Evolutionary conservation across 2,329 filamentous ascomycete genomes (phyloP).

Genomic region (Xylariaceae sp.): DNA sequence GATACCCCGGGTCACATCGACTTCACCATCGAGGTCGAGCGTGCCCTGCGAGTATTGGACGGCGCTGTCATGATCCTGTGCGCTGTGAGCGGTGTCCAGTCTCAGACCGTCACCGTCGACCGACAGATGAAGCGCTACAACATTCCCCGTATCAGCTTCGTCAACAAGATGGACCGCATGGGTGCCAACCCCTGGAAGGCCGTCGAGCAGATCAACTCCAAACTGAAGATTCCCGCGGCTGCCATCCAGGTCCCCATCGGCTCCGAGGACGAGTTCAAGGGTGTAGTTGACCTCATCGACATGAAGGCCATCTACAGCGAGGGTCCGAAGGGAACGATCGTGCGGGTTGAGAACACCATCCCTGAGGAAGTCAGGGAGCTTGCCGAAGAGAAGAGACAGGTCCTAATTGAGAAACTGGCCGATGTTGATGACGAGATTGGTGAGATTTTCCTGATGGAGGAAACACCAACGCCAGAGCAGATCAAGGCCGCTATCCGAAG

Average conservation of each 20-base stretch:
- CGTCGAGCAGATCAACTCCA: slow-evolving; percentile 94
- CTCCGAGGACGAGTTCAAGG: slow-evolving; percentile 84
- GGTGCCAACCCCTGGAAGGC: slow-evolving; percentile 97
- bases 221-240: slow-evolving; percentile 88
- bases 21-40: slow-evolving; percentile 98
- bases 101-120: slow-evolving; percentile 96
- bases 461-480: slow-evolving; percentile 73
- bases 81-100: slow-evolving; percentile 94
- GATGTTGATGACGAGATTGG: slow-evolving; percentile 98
- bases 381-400: slow-evolving; percentile 76
- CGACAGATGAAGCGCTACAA: slow-evolving; percentile 99
- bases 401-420: slow-evolving; percentile 89
- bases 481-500: slow-evolving; percentile 91
- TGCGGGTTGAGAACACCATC: slow-evolving; percentile 75
- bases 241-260: slow-evolving; percentile 95
- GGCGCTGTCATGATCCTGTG: slow-evolving; percentile 98
- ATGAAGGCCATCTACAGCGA: slow-evolving; percentile 96
- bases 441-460: slow-evolving; percentile 88
- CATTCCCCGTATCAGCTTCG: slow-evolving; percentile 89
- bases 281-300: slow-evolving; percentile 86
- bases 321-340: slow-evolving; percentile 73
- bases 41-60: slow-evolving; percentile 89
- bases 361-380: slow-evolving; percentile 76
- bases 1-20: slow-evolving; percentile 98
- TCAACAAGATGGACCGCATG: slow-evolving; percentile 99